phyloP scores from a whole-genome alignment of 768 basidiomycete genomes.

The Agrocybe praecox region DNA sequence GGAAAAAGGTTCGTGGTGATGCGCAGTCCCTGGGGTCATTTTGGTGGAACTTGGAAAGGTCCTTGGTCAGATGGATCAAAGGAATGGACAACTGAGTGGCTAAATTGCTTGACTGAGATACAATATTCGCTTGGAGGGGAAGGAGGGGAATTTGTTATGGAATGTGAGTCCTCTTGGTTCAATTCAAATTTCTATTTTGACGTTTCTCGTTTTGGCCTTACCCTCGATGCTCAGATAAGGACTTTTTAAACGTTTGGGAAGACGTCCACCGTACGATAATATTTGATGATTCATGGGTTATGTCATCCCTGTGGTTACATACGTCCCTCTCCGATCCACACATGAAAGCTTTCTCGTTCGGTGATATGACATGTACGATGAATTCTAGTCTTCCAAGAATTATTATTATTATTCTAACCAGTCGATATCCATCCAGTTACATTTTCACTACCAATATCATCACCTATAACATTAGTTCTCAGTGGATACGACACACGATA shows the following conservation, averaged over 20 bases:
- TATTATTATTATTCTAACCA: neutral
- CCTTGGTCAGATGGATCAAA: conserved; percentile 59
- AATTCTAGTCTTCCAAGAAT: neutral
- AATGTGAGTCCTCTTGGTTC: conserved; percentile 28
- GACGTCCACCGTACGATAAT: conserved; percentile 49
- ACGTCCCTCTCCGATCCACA: conserved; percentile 30
- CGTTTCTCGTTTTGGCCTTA: no score
- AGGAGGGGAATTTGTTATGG: conserved; percentile 62
- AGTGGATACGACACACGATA: conserved; percentile 48
- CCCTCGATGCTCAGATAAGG: conserved; percentile 37
- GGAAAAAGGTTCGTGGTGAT: conserved; percentile 55
- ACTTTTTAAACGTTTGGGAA: conserved; percentile 49
- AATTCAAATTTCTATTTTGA: no score
- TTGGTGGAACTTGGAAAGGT: conserved; percentile 46
- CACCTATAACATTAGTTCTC: conserved; percentile 47
- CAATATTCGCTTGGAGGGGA: conserved; percentile 52
- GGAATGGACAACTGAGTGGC: conserved; percentile 58
- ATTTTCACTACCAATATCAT: conserved; percentile 37
- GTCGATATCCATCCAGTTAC: conserved; percentile 33
- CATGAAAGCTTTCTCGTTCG: conserved; percentile 42
- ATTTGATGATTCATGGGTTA: conserved; percentile 52
- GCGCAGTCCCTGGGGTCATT: conserved; percentile 54
- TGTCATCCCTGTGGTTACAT: conserved; percentile 54
- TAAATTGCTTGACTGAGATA: conserved; percentile 40
- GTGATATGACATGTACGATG: conserved; percentile 48